Evolutionary conservation across 2,329 filamentous ascomycete species (phyloP), one percentile per base, ranked within the genome.

Genomic region (Xylariaceae sp.): DNA sequence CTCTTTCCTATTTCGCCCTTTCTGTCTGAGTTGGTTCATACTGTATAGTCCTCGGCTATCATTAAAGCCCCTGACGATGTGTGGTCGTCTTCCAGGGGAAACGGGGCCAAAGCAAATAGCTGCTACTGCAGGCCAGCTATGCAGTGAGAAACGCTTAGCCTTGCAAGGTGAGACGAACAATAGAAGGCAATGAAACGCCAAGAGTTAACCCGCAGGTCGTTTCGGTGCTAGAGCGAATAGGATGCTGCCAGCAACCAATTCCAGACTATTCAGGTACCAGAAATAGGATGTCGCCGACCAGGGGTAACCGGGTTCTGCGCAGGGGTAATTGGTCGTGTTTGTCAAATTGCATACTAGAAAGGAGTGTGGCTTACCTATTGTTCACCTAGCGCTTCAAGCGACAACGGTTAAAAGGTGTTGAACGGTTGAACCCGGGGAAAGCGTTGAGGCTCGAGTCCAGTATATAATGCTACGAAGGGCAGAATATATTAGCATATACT

Each of bases 261-360:
- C 48, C 46, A 50, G 53, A 21, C 21, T 53, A 19, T 21, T 31
- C 6, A 31, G 12, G 23, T 53, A 37, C 53, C 28, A 36, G 48
- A 60, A 60, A 60, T 57, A 60, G 57, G 23, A 52, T 36, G 36
- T 51, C 43, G 45, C n/a, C 21, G 16, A 55, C 43, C 41, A 43
- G 33, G 51, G 44, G 33, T n/a, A n/a, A n/a, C n/a, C n/a, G n/a
- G n/a, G n/a, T n/a, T n/a, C n/a, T n/a, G n/a, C n/a, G n/a, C n/a
- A n/a, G n/a, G n/a, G n/a, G n/a, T n/a, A n/a, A n/a, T n/a, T n/a
- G n/a, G n/a, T n/a, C n/a, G n/a, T n/a, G n/a, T n/a, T n/a, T n/a
- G n/a, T n/a, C n/a, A n/a, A n/a, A n/a, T n/a, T n/a, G n/a, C n/a
- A n/a, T n/a, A n/a, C n/a, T n/a, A n/a, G n/a, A n/a, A n/a, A n/a